Base-by-base conservation (phyloP, 495 filamentous ascomycete genomes). In the Talaromyces stipitatus region DNA sequence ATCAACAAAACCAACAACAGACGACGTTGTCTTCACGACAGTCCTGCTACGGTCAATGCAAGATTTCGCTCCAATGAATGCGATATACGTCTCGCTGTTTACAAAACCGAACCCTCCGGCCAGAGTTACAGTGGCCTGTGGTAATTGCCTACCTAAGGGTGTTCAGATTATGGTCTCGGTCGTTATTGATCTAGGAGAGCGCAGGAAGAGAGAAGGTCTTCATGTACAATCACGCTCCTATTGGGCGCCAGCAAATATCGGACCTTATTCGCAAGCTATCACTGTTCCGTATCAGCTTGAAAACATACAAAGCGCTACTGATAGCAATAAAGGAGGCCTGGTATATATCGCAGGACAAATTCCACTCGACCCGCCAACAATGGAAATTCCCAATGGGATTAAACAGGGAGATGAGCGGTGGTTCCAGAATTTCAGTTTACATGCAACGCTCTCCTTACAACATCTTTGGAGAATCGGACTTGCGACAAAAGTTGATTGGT, bases 241-340 rank as follows among this genome's bases (percentile, higher is more conserved):
- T 78, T 99, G 94, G 94, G 95, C 94, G 1, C 94, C 94, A 0
- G 92, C 95, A 7, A 97, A 97, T 61, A 99, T 99, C 54, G 94
- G 94, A 0, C 94, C 95, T 0, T 99, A 99, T 68, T 95, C 90
- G 11, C 94, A 99, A 72, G 90, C 94, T 1, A 84, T 94, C 47
- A 76, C 82, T 16, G 68, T 84, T 18, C 83, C 83, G 28, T 58
- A 23, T 10, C 1, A 30, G 23, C 53, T 56, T 28, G 57, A 58
- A 28, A 41, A 52, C n/a, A n/a, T n/a, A 36, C 50, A 33, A 50
- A 33, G 41, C 56, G 61, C 64, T 48, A 62, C 62, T 33, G 22
- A 12, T 24, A 27, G 27, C 8, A 30, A 61, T 33, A 52, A 67
- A 71, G 56, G 72, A 63, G 58, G 28, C 9, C 4, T 84, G 47